Base-by-base conservation (phyloP, 306 rosid genomes). In the Arachis stenosperma region DNA sequence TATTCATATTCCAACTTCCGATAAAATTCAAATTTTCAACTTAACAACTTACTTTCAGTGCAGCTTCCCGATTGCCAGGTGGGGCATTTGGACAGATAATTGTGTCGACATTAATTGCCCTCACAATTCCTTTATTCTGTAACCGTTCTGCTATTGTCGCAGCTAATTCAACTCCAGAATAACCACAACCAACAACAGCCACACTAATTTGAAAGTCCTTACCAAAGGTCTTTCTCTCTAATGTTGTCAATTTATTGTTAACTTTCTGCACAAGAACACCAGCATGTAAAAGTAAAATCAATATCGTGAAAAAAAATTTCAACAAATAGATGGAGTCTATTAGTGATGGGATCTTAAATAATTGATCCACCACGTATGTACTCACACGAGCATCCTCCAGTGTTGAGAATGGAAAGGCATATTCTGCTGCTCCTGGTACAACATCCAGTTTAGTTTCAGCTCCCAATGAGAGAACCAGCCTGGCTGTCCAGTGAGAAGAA, bases 381-480 rank as follows among this genome's bases (percentile, higher is more conserved):
- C 96, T 84, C 88, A 91, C 97, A 5, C 77, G 86, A 62, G 98
- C 98, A 88, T 94, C 97, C 67, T 88, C 89, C 33, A 94, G 83
- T 6, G 90, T 94, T 77, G 97, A 85, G 89, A 94, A 94, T 52
- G 98, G 95, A 78, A 94, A 61, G 51, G 97, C 97, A 61, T 70
- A 88, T 66, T 89, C 95, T 13, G 83, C 41, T 41, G 98, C 97
- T 60, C 98, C 96, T 9, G 98, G 96, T 74, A 91, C 92, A 84
- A 91, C 27, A 84, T 94, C 94, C 52, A 94, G 88, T 74, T 86
- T 89, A 52, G 90, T 61, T 85, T 91, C 97, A 91, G 98, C 94
- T 67, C 98, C 97, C 86, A 91, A 81, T 72, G 98, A 90, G 83
- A 94, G 97, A 88, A 94, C 97, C 83, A 94, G 85, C 98, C 97